Evolutionary conservation across 768 basidiomycete genomes (phyloP).

Genomic region (Agaricus blazei): DNA sequence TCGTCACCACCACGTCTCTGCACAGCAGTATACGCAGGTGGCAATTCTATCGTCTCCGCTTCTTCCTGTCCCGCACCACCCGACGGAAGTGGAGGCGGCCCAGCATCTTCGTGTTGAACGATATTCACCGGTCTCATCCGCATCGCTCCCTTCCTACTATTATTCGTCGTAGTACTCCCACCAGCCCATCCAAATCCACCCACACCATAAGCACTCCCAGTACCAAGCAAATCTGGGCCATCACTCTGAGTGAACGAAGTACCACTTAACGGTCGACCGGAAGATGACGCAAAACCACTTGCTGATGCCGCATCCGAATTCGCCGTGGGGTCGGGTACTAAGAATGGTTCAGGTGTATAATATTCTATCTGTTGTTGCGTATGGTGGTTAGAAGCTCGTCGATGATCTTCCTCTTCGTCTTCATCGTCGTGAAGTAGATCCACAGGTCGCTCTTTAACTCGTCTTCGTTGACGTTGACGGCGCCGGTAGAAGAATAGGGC

Average conservation of each 20-base stretch:
- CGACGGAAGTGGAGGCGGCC: conserved; percentile 34
- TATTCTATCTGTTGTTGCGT: conserved; percentile 42
- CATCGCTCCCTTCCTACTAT: conserved; percentile 42
- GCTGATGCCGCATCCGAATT: conserved; percentile 21
- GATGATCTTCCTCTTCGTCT: conserved; percentile 31
- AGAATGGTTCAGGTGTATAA: conserved; percentile 73
- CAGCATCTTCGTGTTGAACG: conserved; percentile 83
- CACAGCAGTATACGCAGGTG: conserved; percentile 77
- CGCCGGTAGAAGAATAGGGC: conserved; percentile 48
- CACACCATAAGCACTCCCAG: conserved; percentile 13
- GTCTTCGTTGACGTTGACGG: conserved; percentile 29
- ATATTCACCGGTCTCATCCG: conserved; percentile 72
- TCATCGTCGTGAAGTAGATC: conserved; percentile 64
- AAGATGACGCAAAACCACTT: conserved; percentile 9
- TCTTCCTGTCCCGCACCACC: conserved; percentile 30
- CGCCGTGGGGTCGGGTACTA: conserved; percentile 58
- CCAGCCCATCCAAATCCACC: conserved; percentile 12
- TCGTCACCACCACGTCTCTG: conserved; percentile 15
- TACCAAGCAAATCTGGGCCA: conserved; percentile 34
- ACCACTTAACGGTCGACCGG: conserved; percentile 29
- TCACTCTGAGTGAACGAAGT: conserved; percentile 35
- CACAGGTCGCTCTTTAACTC: conserved; percentile 53
- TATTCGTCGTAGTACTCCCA: conserved; percentile 21
- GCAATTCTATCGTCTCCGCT: conserved; percentile 75
- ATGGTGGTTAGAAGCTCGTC: conserved; percentile 36